Evolutionary conservation across 352 stramenopile genomes (phyloP).

Genomic region (Aphanomyces invadans): DNA sequence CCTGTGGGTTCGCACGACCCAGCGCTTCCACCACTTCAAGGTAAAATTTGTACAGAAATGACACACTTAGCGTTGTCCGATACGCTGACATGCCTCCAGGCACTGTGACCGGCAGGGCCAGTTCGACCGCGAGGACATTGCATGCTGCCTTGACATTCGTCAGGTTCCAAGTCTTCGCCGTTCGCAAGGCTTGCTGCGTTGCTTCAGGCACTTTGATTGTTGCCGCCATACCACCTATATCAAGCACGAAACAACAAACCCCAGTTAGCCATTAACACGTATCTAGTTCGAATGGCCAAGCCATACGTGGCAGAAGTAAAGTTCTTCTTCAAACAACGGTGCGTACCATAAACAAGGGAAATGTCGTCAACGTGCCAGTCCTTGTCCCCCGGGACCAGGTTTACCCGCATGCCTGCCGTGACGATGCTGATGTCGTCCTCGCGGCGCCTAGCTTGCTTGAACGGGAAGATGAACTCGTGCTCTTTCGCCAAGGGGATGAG

Average conservation of each 20-base stretch:
- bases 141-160: slow-evolving; percentile 79
- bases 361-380: not conserved
- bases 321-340: not conserved
- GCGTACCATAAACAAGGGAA: slow-evolving; percentile 2
- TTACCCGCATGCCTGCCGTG: slow-evolving; percentile 87
- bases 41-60: slow-evolving; percentile 95
- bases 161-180: slow-evolving; percentile 70
- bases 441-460: slow-evolving; percentile 92
- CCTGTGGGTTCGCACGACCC: slow-evolving; percentile 32
- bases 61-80: slow-evolving; percentile 88
- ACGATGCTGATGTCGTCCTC: slow-evolving; percentile 98
- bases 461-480: slow-evolving; percentile 91
- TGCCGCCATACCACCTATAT: slow-evolving; percentile 69
- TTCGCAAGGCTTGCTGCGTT: slow-evolving; percentile 57
- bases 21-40: slow-evolving; percentile 57
- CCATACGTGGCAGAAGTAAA: no score
- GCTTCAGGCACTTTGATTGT: slow-evolving; percentile 46
- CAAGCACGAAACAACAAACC: no score
- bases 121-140: slow-evolving; percentile 77
- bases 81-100: slow-evolving; percentile 93
- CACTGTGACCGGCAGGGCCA: slow-evolving; percentile 85
- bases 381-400: slow-evolving; percentile 5
- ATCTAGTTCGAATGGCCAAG: no score
- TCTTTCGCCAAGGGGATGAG: slow-evolving; percentile 81
- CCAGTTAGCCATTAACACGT: no score